Evolutionary conservation across 2,329 filamentous ascomycete species (phyloP).

Genomic region (Periconia macrospinosa): DNA sequence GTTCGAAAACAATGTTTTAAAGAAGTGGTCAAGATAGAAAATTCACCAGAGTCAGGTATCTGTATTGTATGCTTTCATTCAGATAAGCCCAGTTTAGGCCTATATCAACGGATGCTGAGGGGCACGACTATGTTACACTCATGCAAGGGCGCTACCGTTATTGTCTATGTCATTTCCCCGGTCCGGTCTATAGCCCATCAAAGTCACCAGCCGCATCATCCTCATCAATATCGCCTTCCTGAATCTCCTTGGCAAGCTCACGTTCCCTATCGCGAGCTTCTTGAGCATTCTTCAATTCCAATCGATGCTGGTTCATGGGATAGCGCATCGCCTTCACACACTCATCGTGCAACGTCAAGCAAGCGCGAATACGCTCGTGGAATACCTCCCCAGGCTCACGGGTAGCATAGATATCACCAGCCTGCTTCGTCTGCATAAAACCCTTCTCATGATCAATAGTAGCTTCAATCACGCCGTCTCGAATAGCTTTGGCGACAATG

Average conservation of each 20-base stretch:
- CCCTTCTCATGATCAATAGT: constrained; percentile 91
- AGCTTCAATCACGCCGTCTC: constrained; percentile 95
- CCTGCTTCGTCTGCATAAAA: constrained; percentile 98
- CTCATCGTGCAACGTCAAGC: constrained; percentile 90
- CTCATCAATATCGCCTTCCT: constrained; percentile 94
- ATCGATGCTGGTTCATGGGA: constrained; percentile 97
- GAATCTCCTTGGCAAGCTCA: constrained; percentile 98
- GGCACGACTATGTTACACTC: constrained; percentile 24
- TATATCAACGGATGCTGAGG: constrained; percentile 25
- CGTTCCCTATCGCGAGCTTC: constrained; percentile 96
- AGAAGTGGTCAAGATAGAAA: too few relatives aligned
- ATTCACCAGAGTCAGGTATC: too few relatives aligned
- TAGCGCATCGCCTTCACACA: constrained; percentile 99
- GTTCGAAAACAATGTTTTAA: too few relatives aligned
- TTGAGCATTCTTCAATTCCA: constrained; percentile 97
- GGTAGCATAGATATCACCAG: constrained; percentile 94
- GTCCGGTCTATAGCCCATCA: constrained; percentile 75
- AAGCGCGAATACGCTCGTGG: constrained; percentile 93
- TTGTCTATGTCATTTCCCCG: not conserved
- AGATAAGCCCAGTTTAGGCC: constrained; percentile 9
- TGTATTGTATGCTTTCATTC: constrained; percentile 22
- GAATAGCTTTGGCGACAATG: constrained; percentile 97
- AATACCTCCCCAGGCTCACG: constrained; percentile 95
- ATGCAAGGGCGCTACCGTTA: not conserved
- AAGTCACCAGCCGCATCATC: constrained; percentile 96